These are phyloP conservation scores for Fraxinus platypoda DNA, from an alignment of 305 asterid genomes.

Conservation along the genomic window DNA sequence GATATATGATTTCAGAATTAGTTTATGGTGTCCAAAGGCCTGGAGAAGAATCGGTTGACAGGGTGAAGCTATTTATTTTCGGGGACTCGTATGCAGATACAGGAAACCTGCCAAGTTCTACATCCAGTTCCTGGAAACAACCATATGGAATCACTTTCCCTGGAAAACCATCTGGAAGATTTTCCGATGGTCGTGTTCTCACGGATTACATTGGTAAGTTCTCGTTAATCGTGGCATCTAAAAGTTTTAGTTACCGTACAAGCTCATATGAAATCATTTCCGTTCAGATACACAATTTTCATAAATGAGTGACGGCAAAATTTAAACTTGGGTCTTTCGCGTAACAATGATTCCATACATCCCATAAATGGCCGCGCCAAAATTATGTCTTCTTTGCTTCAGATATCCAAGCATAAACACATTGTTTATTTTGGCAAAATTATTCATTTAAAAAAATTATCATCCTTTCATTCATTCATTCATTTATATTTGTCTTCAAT, in stretches of 20 bases:
- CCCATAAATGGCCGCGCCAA: not conserved
- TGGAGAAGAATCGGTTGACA: not conserved
- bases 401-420: not conserved
- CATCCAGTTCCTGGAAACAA: slow-evolving; percentile 44
- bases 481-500: not conserved
- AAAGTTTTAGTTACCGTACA: not conserved
- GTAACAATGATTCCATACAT: not conserved
- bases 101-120: slow-evolving; percentile 42
- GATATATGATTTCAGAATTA: slow-evolving; percentile 7
- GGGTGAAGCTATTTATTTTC: slow-evolving; percentile 48
- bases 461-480: not conserved
- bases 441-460: not conserved
- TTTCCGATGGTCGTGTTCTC: slow-evolving; percentile 63
- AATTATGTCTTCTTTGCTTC: not conserved
- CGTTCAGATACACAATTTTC: too few relatives aligned
- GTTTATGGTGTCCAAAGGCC: slow-evolving; percentile 5
- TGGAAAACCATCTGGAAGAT: slow-evolving; percentile 66
- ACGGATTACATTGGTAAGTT: slow-evolving; percentile 54
- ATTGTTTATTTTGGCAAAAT: not conserved
- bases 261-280: not conserved
- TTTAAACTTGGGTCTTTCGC: not conserved
- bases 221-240: not conserved
- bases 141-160: slow-evolving; percentile 70
- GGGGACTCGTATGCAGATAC: slow-evolving; percentile 78
- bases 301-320: not conserved